Percentiles rank a stretch among this genome's conserved stretches.
Conservation (phyloP, 768 basidiomycete genomes). For the Boletus bicolor region DNA sequence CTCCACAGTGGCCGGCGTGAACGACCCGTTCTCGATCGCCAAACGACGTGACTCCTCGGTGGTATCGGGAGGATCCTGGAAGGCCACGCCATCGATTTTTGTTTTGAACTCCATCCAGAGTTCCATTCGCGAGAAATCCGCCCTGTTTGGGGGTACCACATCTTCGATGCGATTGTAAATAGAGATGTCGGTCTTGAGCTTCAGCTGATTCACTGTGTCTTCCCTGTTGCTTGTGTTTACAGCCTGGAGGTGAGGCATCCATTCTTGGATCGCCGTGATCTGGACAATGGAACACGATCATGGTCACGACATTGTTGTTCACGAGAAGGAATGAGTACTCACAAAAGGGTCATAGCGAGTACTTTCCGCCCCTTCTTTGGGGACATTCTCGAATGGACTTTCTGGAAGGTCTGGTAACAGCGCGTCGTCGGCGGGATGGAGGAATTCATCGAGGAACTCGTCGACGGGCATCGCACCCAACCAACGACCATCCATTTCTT, state of each 20-base stretch:
- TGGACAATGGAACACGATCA: background rate
- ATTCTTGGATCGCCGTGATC: background rate
- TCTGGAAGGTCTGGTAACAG: background rate
- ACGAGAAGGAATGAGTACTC: background rate
- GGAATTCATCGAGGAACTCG: background rate
- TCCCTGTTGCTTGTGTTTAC: background rate
- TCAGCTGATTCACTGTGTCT: background rate
- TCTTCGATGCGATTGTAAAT: background rate
- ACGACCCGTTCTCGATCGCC: background rate
- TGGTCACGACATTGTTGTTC: background rate
- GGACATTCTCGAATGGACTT: background rate
- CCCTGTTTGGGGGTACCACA: background rate
- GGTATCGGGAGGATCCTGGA: background rate
- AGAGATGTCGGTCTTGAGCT: conserved; percentile 1
- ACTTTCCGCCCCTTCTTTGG: background rate
- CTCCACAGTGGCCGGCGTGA: background rate
- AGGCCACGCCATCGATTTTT: background rate
- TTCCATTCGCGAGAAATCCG: conserved; percentile 3
- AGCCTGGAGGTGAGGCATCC: background rate
- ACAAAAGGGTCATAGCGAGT: background rate
- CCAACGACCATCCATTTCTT: background rate
- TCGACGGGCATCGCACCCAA: background rate
- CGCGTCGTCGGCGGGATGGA: background rate
- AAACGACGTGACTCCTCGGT: background rate
- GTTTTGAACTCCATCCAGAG: conserved; percentile 9